phyloP scores from a whole-genome alignment of 352 stramenopile genomes.

The Pythium aquatile region DNA sequence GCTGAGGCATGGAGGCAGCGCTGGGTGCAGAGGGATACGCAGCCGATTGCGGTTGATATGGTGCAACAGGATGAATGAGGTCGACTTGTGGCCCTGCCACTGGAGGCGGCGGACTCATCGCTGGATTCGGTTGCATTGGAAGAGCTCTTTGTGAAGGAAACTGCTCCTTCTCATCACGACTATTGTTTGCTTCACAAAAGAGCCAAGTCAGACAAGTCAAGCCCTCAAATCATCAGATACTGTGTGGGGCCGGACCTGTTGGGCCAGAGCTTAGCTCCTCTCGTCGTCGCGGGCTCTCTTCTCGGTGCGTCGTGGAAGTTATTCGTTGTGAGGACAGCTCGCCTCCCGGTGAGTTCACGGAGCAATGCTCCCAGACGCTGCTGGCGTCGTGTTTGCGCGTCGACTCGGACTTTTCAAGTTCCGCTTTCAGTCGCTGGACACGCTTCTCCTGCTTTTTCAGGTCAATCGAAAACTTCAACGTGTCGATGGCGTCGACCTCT shows the following conservation, averaged over 20 bases:
- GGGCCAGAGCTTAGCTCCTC: background rate
- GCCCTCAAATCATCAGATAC: background rate
- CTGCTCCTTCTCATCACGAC: background rate
- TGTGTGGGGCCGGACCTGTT: background rate
- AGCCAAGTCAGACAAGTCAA: background rate
- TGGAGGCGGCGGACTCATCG: background rate
- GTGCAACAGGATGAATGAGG: background rate
- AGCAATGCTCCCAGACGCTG: conserved; percentile 4
- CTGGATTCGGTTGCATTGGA: background rate
- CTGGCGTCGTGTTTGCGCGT: background rate
- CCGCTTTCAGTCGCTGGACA: conserved; percentile 28
- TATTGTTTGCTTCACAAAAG: background rate
- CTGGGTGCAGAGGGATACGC: background rate
- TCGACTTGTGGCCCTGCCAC: background rate
- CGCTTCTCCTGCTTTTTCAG: conserved; percentile 31
- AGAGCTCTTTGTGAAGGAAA: background rate
- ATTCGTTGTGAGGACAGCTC: background rate
- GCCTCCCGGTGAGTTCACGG: too few relatives aligned
- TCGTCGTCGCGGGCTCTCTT: background rate
- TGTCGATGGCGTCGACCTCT: conserved; percentile 15
- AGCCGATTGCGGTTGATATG: background rate
- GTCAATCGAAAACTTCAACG: conserved; percentile 16
- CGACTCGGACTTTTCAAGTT: conserved; percentile 23
- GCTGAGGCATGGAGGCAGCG: background rate
- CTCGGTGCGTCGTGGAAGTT: background rate